phyloP scores from a whole-genome alignment of 176 grass and related monocot species.

The Otatea glauca region DNA sequence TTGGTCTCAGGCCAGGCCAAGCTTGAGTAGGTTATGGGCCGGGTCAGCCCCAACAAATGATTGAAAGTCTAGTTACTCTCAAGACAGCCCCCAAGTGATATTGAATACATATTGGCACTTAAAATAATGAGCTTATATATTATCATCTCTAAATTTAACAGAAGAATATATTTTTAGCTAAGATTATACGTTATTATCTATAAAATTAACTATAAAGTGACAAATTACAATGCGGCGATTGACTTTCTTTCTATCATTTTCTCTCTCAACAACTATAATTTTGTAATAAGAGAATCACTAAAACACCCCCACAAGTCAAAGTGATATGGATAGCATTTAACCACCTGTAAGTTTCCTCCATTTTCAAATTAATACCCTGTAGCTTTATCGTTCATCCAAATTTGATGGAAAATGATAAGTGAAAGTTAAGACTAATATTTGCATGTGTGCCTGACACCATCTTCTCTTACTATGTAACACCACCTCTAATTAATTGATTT shows the following conservation, averaged over 20 bases:
- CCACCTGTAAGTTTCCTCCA: neutral
- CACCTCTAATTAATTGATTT: neutral
- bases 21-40: neutral
- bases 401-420: neutral
- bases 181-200: neutral
- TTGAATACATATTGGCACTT: neutral
- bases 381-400: slow-evolving; percentile 10
- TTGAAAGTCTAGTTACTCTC: neutral
- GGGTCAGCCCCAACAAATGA: neutral
- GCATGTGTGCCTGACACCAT: neutral
- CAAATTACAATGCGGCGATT: neutral
- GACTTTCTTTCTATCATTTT: neutral
- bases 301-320: neutral
- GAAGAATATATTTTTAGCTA: neutral
- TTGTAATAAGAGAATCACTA: neutral
- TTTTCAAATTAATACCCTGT: neutral
- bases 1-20: neutral
- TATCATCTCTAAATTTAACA: neutral
- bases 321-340: slow-evolving; percentile 2
- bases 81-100: neutral
- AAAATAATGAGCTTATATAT: neutral
- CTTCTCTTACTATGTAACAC: neutral
- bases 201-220: neutral
- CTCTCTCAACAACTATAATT: neutral
- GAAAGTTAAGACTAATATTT: neutral